Base-by-base conservation (phyloP, 148 eudicot species). In the Chenopodium album region DNA sequence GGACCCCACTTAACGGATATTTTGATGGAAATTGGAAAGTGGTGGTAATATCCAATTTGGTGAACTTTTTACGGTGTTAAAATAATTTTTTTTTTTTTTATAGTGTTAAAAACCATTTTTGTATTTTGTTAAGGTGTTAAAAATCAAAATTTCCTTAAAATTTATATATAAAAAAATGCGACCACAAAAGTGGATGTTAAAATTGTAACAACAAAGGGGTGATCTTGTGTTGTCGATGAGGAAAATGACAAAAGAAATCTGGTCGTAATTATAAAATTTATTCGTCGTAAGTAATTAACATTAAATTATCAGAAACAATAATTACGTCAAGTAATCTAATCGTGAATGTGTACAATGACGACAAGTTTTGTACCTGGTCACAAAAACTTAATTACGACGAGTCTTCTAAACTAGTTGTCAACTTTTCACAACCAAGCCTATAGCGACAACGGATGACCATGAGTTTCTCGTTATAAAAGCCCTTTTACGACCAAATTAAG, bases 401-500 rank as follows among this genome's bases (percentile, higher is more conserved):
- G 16, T 6, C 8, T 2, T 2, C 19, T 26, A 73, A 73, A 44
- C 56, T 16, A 17, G 13, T 17, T 19, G 60, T 52, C 28, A 29
- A 9, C 16, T 16, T 46, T 54, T 75, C 54, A 29, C 78, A 31
- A 12, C 32, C 11, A 73, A 73, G 60, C 59, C 37, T 73, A 47
- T 46, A 22, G 47, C 59, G 31, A 73, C 65, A 46, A 54, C 37
- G 3, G 59, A 75, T 66, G 29, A 54, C 65, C 78, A 20, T 46
- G 76, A 32, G 56, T 44, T 19, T 46, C 76, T 73, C 31, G 59
- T 73, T 23, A 47, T 76, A 76, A 76, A 76, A 23, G 46, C 0
- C 23, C 60, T 28, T 76, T 76, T 76, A 56, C 78, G 32, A 76
- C 78, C 44, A 70, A 12, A n/a, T 13, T 76, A 31, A 1, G 26